Base-by-base conservation (phyloP, 2,329 filamentous ascomycete species). In the Phoma sp. region DNA sequence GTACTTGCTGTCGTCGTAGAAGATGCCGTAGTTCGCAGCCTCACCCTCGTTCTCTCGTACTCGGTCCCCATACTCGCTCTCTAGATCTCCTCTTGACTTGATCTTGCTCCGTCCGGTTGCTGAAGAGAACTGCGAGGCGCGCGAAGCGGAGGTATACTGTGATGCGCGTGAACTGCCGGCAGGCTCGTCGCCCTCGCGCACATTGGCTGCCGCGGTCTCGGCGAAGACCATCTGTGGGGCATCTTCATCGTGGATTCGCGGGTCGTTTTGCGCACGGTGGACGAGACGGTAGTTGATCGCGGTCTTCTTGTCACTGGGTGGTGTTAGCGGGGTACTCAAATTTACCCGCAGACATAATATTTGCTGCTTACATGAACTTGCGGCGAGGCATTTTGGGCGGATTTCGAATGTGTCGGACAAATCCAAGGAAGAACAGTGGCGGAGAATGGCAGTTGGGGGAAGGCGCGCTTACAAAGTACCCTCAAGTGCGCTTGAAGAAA, bases 231-330 rank as follows among this genome's bases (percentile, higher is more conserved):
- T 95, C 64, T 92, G 88, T 42, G 93, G 90, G 48, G 92, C 93
- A 68, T 88, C 84, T 67, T 89, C 84, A 80, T 99, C 93, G 83
- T 99, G 90, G 74, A 99, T 97, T 68, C 93, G 86, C 39, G 96
- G 95, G 76, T 99, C 95, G 86, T 97, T 92, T 78, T 99, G 96
- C 28, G 93, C 91, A 71, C 95, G 91, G 79, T 97, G 91, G 68
- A 98, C 92, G 74, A 99, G 90, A 66, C 90, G 89, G 78, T 96
- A 98, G 78, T 93, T 95, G 74, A 91, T 90, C 66, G 95, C 93
- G 56, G 85, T 89, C 78, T 96, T 96, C 81, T 96, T 97, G 81
- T 97, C 85, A 65, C 86, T 88, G 71, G 77, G 21, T 54, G 54
- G 56, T 59, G 66, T 74, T 49, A 74, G 67, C 65, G 53, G 69